Evolutionary conservation across 1,284 basidiomycete species (phyloP).

Genomic region (Ceratobasidium sp.): DNA sequence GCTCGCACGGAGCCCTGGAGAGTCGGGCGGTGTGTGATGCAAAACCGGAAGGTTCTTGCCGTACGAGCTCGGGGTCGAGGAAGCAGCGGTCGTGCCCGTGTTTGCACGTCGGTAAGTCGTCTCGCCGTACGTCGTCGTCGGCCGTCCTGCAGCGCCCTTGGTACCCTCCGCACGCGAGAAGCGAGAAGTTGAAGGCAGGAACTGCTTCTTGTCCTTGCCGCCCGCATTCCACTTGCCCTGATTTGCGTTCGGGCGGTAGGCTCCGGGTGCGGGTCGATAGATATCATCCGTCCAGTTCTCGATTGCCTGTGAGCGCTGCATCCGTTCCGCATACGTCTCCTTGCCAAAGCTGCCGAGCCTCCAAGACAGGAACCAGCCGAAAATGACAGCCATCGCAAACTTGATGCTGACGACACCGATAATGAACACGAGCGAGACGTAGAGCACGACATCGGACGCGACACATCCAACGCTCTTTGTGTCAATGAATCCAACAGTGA

Average conservation of each 20-base stretch:
- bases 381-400: conserved; percentile 96
- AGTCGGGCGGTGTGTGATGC: conserved; percentile 75
- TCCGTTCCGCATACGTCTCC: conserved; percentile 94
- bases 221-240: conserved; percentile 57
- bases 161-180: conserved; percentile 83
- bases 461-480: conserved; percentile 94
- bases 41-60: conserved; percentile 31
- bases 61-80: conserved; percentile 26
- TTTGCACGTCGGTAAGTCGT: conserved; percentile 3
- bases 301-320: conserved; percentile 84
- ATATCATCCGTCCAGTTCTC: conserved; percentile 98
- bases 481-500: conserved; percentile 93
- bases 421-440: conserved; percentile 96
- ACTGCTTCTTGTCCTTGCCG: conserved; percentile 63
- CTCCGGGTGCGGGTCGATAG: conserved; percentile 89
- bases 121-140: conserved; percentile 77
- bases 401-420: conserved; percentile 95
- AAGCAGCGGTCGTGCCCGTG: neutral
- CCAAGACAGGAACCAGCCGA: conserved; percentile 97
- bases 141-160: conserved; percentile 66
- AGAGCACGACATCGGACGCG: conserved; percentile 92
- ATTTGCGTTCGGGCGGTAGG: conserved; percentile 91
- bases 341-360: conserved; percentile 91
- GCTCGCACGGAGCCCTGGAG: conserved; percentile 75
- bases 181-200: conserved; percentile 83